These are phyloP conservation scores for Actinomortierella wolfii DNA, from an alignment of 371 early-diverging fungal species.

Conservation along the genomic window DNA sequence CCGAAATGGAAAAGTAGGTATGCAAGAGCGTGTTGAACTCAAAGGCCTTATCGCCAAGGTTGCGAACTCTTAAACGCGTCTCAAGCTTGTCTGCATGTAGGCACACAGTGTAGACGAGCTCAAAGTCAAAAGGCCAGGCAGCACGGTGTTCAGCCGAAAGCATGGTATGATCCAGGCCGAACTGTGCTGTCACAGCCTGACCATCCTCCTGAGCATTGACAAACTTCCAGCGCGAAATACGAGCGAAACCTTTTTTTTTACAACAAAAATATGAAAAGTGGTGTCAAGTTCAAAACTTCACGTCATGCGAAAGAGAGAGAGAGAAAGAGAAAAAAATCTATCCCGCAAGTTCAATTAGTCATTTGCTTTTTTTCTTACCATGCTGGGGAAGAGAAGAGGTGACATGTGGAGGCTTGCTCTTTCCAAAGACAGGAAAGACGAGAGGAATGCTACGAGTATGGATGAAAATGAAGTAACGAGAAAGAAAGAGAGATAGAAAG, in stretches of 20 bases:
- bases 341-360: constrained; percentile 1
- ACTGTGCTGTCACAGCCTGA: constrained; percentile 65
- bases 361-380: constrained; percentile 43
- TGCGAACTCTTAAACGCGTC: constrained; percentile 71
- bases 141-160: constrained; percentile 59
- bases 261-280: too few species aligned
- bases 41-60: constrained; percentile 72
- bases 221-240: constrained; percentile 74
- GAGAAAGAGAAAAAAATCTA: constrained; percentile 13
- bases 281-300: too few species aligned
- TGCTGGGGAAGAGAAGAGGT: constrained; percentile 65
- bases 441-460: constrained; percentile 56
- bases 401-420: constrained; percentile 47
- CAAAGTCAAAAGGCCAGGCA: constrained; percentile 78
- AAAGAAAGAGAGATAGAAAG: background rate
- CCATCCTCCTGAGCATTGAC: constrained; percentile 53
- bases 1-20: constrained; percentile 84
- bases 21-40: constrained; percentile 89
- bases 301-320: constrained; percentile 40
- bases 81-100: constrained; percentile 70
- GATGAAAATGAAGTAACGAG: background rate
- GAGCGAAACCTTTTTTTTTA: constrained; percentile 79
- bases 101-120: constrained; percentile 79
- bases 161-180: constrained; percentile 67
- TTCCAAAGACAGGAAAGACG: constrained; percentile 86